Evolutionary conservation across 768 basidiomycete genomes (phyloP).

Genomic region (Macrocybe gigantea): DNA sequence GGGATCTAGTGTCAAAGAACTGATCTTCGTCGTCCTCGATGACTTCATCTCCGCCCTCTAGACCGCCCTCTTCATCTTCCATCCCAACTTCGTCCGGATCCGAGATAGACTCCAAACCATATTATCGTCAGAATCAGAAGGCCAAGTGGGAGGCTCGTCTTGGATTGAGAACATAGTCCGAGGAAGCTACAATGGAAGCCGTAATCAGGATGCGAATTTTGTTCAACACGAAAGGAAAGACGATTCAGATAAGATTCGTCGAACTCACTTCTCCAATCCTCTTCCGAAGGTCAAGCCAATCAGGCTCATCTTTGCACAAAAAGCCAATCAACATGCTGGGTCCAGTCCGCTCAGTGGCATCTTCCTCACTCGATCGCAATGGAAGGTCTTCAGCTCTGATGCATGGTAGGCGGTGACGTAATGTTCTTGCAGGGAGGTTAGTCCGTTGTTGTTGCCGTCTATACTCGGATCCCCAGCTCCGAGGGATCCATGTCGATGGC

Average conservation of each 20-base stretch:
- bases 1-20: slow-evolving; percentile 47
- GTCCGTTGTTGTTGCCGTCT: slow-evolving; percentile 14
- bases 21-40: slow-evolving; percentile 40
- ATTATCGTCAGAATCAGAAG: slow-evolving; percentile 65
- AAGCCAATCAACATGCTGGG: slow-evolving; percentile 96
- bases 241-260: too few species aligned
- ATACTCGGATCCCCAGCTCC: slow-evolving; percentile 24
- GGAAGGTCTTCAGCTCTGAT: slow-evolving; percentile 80
- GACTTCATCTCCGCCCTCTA: slow-evolving; percentile 21
- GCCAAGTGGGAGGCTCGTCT: slow-evolving; percentile 85
- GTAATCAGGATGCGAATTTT: slow-evolving; percentile 6
- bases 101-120: slow-evolving; percentile 78
- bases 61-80: slow-evolving; percentile 29
- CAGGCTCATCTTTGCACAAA: slow-evolving; percentile 71
- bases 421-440: slow-evolving; percentile 52
- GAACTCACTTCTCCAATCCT: slow-evolving; percentile 66
- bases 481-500: slow-evolving; percentile 24
- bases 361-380: slow-evolving; percentile 94
- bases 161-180: slow-evolving; percentile 71
- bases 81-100: slow-evolving; percentile 64
- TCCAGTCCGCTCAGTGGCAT: slow-evolving; percentile 89
- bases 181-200: slow-evolving; percentile 27
- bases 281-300: slow-evolving; percentile 78
- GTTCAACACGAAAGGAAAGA: slow-evolving; percentile 4
- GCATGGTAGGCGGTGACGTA: slow-evolving; percentile 70